Base-by-base conservation (phyloP, 805 yeast genomes). In the Pichia cephalocereana region DNA sequence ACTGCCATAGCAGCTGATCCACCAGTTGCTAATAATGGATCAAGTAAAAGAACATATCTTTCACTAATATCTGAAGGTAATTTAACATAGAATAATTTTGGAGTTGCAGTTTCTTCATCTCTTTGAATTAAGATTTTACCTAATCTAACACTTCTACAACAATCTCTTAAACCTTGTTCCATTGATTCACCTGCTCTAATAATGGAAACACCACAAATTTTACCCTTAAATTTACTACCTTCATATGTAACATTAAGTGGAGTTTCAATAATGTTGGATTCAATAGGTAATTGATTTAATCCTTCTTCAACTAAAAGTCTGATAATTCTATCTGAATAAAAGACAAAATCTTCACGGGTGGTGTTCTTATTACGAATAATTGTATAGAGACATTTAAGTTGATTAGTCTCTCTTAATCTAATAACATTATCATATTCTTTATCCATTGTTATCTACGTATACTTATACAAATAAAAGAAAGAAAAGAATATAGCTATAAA, bases 21-120 rank as follows among this genome's bases (percentile, higher is more conserved):
- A 56, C 99, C 99, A 18, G 99, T 93, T 34, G 99, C 99, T 63
- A 93, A 77, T 95, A 93, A 86, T 49, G 99, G 99, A 62, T 93
- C 99, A 56, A 93, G 73, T 58, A 93, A 70, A 63, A 93, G 86
- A 28, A 93, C 97, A 59, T 82, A 93, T 56, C 99, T 76, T 17
- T 85, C 85, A 41, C 83, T 70, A 55, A 93, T 91, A 61, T 93
- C 99, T 54, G 82, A 87, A 18, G 99, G 99, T 54, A 93, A 75
- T 65, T 93, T 93, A 58, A 86, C 96, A 66, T 90, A 93, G 69
- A 84, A 93, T 47, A 93, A 71, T 64, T 88, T 86, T 40, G 99
- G 97, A 57, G 76, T 67, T 3, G 97, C 96, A 27, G 98, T 93
- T 69, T 93, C 99, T 69, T 93, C 99, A 62, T 93, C 97, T 68